Conservation (phyloP, 2,329 filamentous ascomycete species). For the Venturia pyrina region DNA sequence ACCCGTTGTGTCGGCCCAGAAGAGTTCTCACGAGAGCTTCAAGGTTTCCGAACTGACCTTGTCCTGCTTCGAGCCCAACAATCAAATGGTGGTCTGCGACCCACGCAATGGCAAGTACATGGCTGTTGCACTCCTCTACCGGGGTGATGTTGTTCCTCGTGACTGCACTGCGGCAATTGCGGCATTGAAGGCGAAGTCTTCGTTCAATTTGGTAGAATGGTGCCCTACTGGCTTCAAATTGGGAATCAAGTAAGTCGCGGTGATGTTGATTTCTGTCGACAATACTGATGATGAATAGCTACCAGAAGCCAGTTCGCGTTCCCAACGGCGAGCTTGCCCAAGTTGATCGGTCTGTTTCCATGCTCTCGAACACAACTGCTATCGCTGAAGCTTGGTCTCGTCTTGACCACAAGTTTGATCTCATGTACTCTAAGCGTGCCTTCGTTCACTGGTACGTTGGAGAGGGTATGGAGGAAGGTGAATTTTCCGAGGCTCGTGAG, state of each 20-base stretch:
- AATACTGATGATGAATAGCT: conserved; percentile 1
- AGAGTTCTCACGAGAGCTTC: conserved; percentile 80
- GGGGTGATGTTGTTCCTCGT: conserved; percentile 59
- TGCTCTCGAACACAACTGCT: conserved; percentile 67
- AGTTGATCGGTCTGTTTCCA: conserved; percentile 55
- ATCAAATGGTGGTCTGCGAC: conserved; percentile 70
- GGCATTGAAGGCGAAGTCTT: conserved; percentile 58
- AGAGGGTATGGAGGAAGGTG: conserved; percentile 87
- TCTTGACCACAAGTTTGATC: conserved; percentile 65
- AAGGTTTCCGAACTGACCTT: conserved; percentile 69
- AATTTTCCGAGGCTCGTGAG: conserved; percentile 80
- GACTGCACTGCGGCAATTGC: conserved; percentile 59
- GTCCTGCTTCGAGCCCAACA: conserved; percentile 69
- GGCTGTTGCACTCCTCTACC: conserved; percentile 63
- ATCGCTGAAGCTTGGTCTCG: conserved; percentile 65
- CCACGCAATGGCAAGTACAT: conserved; percentile 69
- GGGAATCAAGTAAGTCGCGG: conserved; percentile 43
- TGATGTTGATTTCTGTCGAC: neutral
- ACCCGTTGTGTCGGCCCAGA: conserved; percentile 59
- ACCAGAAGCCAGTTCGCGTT: conserved; percentile 42
- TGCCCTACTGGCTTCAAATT: conserved; percentile 69
- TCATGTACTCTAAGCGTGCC: conserved; percentile 69
- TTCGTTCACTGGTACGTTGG: conserved; percentile 76
- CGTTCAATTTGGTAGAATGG: conserved; percentile 67
- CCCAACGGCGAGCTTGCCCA: conserved; percentile 52